These are phyloP conservation scores for Penicillium cinerascens DNA, from an alignment of 495 filamentous ascomycete species.

Conservation along the genomic window DNA sequence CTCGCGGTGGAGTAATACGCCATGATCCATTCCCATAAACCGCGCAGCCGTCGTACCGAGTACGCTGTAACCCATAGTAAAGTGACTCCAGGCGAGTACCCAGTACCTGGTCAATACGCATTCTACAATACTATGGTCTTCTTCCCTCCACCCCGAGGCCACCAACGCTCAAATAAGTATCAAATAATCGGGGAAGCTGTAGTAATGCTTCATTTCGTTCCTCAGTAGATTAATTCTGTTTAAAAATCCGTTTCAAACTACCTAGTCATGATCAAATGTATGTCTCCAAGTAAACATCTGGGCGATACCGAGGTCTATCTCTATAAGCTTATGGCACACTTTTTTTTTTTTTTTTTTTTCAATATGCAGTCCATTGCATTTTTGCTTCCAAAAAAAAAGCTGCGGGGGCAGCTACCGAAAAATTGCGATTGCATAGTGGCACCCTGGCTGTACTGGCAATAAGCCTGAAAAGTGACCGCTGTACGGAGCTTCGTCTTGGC, in stretches of 20 bases:
- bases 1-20: constrained; percentile 19
- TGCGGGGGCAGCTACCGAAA: not conserved
- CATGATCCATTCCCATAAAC: constrained; percentile 18
- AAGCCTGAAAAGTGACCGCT: constrained; percentile 2
- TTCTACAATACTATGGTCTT: not conserved
- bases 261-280: not conserved
- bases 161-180: not conserved
- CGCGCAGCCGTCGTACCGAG: constrained; percentile 21
- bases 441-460: constrained; percentile 8
- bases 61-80: constrained; percentile 21
- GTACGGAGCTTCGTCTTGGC: not conserved
- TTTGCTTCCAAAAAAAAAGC: not conserved
- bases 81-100: constrained; percentile 11
- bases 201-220: not conserved
- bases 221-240: not conserved
- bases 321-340: not conserved
- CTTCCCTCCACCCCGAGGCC: not conserved
- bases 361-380: not conserved
- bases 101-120: constrained; percentile 10
- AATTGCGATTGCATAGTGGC: constrained; percentile 3
- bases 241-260: not conserved
- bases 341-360: not conserved
- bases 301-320: not conserved
- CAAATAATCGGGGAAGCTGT: not conserved
- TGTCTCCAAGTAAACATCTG: not conserved